phyloP scores from a whole-genome alignment of 2,329 filamentous ascomycete genomes.

The Metarhizium rileyi region DNA sequence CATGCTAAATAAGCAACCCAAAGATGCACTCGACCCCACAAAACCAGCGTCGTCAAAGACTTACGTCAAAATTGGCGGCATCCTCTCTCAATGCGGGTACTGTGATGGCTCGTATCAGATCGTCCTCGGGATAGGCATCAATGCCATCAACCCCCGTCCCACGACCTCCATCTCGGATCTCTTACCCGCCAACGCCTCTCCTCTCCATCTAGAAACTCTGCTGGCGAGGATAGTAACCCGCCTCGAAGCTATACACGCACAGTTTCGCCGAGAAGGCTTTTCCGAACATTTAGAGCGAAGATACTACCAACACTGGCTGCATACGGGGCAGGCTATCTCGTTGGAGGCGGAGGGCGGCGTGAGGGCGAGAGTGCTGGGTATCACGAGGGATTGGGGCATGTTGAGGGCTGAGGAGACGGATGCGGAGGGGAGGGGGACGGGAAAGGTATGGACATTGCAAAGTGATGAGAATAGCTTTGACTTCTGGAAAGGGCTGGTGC shows the following conservation, averaged over 20 bases:
- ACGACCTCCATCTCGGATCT: conserved; percentile 80
- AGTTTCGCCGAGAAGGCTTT: conserved; percentile 70
- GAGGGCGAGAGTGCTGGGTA: conserved; percentile 70
- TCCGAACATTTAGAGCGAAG: conserved; percentile 58
- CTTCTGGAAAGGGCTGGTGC: conserved; percentile 83
- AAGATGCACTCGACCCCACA: conserved; percentile 57
- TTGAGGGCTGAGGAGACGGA: conserved; percentile 76
- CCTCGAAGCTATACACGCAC: conserved; percentile 67
- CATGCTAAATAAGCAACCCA: neutral
- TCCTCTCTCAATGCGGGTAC: conserved; percentile 84
- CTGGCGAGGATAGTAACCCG: conserved; percentile 70
- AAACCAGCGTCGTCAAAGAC: conserved; percentile 33
- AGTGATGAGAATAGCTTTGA: conserved; percentile 98
- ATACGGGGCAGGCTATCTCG: conserved; percentile 61
- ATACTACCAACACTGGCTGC: conserved; percentile 82
- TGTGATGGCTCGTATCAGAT: conserved; percentile 68
- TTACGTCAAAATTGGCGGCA: conserved; percentile 88
- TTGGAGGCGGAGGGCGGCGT: conserved; percentile 72
- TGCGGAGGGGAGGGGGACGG: conserved; percentile 61
- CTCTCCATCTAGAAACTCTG: conserved; percentile 68
- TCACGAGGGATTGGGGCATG: conserved; percentile 86
- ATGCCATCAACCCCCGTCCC: conserved; percentile 72
- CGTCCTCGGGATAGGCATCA: conserved; percentile 78
- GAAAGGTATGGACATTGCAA: conserved; percentile 73
- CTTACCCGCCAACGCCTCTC: conserved; percentile 38